Conservation (phyloP, 352 stramenopile genomes). For the Phytopythium litorale region DNA sequence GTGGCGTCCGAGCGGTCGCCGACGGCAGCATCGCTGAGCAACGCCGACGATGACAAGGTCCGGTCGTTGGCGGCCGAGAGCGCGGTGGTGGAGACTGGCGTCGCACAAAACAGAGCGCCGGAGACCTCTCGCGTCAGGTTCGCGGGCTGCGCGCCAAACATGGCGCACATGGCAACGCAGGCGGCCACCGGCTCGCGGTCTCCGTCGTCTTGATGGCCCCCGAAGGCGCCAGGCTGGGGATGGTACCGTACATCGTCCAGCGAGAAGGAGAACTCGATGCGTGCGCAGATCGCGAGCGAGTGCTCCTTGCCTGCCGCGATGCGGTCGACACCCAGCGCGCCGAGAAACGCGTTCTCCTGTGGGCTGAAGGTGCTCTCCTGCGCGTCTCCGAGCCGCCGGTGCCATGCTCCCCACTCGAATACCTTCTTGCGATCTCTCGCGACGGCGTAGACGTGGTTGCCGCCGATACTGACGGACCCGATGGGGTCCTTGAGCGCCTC, state of each 20-base stretch:
- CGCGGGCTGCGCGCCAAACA: slow-evolving; percentile 44
- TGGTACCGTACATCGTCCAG: slow-evolving; percentile 31
- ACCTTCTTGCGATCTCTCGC: slow-evolving; percentile 34
- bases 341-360: slow-evolving; percentile 39
- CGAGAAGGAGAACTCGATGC: slow-evolving; percentile 42
- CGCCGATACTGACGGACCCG: slow-evolving; percentile 42
- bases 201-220: slow-evolving; percentile 11
- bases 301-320: slow-evolving; percentile 61
- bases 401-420: slow-evolving; percentile 70
- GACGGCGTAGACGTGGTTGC: slow-evolving; percentile 72
- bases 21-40: slow-evolving; percentile 28
- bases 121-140: slow-evolving; percentile 35
- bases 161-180: slow-evolving; percentile 37
- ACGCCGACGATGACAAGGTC: slow-evolving; percentile 9
- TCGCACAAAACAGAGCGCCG: slow-evolving; percentile 25
- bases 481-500: slow-evolving; percentile 59
- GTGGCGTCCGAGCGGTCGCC: slow-evolving; percentile 45
- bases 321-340: slow-evolving; percentile 35
- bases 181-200: slow-evolving; percentile 18
- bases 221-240: slow-evolving; percentile 3
- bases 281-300: slow-evolving; percentile 41
- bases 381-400: slow-evolving; percentile 35
- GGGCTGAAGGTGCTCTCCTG: slow-evolving; percentile 57
- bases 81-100: background rate
- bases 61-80: background rate